Conservation (phyloP, 202 grass and related monocot species). For the Schoenoplectus tabernaemontani region DNA sequence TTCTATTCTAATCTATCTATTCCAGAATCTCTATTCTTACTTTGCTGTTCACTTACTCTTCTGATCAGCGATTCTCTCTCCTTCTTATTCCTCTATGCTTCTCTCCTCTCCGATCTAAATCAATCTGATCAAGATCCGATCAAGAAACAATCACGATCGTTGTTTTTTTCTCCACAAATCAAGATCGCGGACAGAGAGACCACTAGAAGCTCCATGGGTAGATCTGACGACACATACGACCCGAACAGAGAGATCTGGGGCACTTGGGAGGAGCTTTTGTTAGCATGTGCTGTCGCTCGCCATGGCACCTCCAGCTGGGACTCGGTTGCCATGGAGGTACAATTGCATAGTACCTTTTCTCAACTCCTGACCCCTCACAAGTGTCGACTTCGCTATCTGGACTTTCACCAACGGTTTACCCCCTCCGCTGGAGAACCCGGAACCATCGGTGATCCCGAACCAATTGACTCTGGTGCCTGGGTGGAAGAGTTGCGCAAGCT, state of each 20-base stretch:
- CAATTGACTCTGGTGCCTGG: constrained; percentile 29
- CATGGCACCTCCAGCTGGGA: constrained; percentile 73
- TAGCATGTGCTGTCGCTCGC: constrained; percentile 49
- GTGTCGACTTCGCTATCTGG: constrained; percentile 43
- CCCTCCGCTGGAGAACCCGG: neutral
- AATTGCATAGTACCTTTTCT: constrained; percentile 29
- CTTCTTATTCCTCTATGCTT: too few species aligned
- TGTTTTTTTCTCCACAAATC: too few species aligned
- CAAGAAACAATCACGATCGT: too few species aligned
- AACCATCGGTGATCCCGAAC: constrained; percentile 9
- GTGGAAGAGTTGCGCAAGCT: constrained; percentile 68
- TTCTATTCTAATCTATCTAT: too few species aligned
- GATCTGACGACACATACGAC: constrained; percentile 50
- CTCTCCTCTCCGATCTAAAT: too few species aligned
- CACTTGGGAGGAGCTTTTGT: constrained; percentile 76
- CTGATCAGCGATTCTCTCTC: too few species aligned
- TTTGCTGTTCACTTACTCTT: too few species aligned
- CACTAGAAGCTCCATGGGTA: constrained; percentile 10
- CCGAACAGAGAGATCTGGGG: constrained; percentile 65
- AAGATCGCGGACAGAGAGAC: too few species aligned
- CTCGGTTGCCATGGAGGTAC: constrained; percentile 57
- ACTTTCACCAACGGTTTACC: constrained; percentile 54
- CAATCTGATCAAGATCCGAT: too few species aligned
- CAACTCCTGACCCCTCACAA: constrained; percentile 28
- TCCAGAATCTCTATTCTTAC: too few species aligned